Conservation (phyloP, 345 rosid species). For the Turritis glabra region DNA sequence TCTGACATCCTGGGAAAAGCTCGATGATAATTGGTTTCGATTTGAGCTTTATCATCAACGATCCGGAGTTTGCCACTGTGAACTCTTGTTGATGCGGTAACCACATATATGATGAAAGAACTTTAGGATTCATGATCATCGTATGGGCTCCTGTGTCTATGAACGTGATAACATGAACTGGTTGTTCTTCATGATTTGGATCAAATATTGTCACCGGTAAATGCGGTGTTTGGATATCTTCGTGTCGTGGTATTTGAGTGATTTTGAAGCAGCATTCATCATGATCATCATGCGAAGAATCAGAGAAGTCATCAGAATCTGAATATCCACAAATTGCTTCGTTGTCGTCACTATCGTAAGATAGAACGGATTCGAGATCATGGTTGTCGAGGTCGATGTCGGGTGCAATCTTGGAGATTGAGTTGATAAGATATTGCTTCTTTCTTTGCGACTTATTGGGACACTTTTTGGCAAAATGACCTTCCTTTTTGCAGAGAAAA, state of each 20-base stretch:
- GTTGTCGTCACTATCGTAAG: not conserved
- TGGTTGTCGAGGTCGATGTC: not conserved
- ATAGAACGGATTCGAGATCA: not conserved
- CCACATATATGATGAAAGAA: not conserved
- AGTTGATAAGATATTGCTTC: not conserved
- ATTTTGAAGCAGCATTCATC: not conserved
- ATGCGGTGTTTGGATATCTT: not conserved
- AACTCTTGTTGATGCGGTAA: not conserved
- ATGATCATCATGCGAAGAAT: not conserved
- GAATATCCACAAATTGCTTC: not conserved
- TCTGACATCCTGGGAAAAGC: not conserved
- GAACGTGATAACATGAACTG: not conserved
- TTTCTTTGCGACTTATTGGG: too few relatives aligned
- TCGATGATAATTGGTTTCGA: not conserved
- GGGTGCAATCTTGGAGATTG: not conserved
- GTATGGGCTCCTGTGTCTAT: not conserved
- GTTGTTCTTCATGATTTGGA: not conserved
- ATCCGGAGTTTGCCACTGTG: not conserved
- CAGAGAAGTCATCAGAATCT: not conserved
- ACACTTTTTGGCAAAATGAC: not conserved
- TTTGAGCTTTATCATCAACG: not conserved
- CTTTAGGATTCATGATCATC: not conserved
- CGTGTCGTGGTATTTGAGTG: not conserved
- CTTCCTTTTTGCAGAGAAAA: not conserved
- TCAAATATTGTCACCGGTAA: not conserved